Evolutionary conservation across 495 filamentous ascomycete species (phyloP), one percentile per base, ranked within the genome.

Genomic region (Neurospora cerealis): DNA sequence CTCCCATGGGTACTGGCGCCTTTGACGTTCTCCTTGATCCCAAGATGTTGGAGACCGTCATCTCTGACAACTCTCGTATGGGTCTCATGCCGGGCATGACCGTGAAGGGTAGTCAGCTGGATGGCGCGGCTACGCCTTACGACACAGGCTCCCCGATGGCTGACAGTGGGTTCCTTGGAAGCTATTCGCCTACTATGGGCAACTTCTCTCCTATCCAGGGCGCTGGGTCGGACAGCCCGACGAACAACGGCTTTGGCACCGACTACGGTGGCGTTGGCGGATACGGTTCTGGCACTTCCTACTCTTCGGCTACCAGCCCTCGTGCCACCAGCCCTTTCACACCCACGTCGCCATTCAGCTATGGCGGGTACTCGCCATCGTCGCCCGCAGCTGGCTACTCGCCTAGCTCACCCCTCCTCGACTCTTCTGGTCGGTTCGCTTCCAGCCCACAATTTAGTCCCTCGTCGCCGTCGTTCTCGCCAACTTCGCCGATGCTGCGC

Each of bases 1-100:
- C 96, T 19, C 96, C 96, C 70, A 91, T 96, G 86, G 96, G 96
- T 69, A 99, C 96, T 74, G 96, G 96, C 73, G 93, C 97, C 82
- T 91, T 98, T 71, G 93, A 99, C 44, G 88, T 97, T 66, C 92
- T 92, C 76, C 86, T 98, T 73, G 96, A 99, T 82, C 93, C 96
- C 74, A 91, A 90, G 81, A 94, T 98, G 91, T 89, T 98, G 37
- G 93, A 97, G 81, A 97, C 95, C 1, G 93, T 97, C 74, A 93
- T 96, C 37, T 94, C 93, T 28, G 93, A 96, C 80, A 95, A 95
- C 80, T 92, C 91, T 15, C 88, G 92, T 75, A 91, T 93, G 84
- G 89, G 90, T 75, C 86, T 95, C 44, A 92, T 93, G 86, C 89
- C 90, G 37, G 90, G 89, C 70, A 90, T 96, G 80, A 88, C 89